Conservation (phyloP, 495 filamentous ascomycete genomes). For the Penicillium samsonianum region DNA sequence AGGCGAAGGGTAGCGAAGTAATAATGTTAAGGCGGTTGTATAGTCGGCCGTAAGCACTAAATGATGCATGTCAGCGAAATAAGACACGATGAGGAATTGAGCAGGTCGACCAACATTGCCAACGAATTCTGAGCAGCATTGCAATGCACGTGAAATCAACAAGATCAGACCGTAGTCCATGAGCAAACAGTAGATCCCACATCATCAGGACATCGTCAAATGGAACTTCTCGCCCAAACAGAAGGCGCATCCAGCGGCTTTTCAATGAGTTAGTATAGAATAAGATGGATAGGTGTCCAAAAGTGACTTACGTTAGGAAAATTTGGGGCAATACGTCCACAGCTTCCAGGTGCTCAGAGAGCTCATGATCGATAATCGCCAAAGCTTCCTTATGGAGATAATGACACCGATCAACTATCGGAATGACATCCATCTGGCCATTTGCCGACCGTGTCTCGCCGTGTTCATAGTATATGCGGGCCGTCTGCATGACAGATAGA, state of each 20-base stretch:
- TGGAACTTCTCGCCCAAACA: constrained; percentile 92
- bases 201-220: constrained; percentile 80
- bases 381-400: constrained; percentile 82
- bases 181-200: constrained; percentile 91
- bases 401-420: constrained; percentile 82
- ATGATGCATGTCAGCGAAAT: constrained; percentile 27
- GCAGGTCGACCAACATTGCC: constrained; percentile 66
- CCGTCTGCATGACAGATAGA: constrained; percentile 79
- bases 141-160: constrained; percentile 88
- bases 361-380: constrained; percentile 72
- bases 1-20: constrained; percentile 76
- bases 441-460: constrained; percentile 43
- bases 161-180: constrained; percentile 78
- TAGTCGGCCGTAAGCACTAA: constrained; percentile 84
- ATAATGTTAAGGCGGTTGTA: constrained; percentile 73
- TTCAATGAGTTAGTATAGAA: constrained; percentile 11
- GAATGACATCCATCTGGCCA: constrained; percentile 57
- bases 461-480: constrained; percentile 83
- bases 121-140: constrained; percentile 91
- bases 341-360: constrained; percentile 77
- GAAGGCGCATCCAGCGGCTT: constrained; percentile 90
- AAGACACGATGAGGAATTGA: not conserved
- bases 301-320: constrained; percentile 73
- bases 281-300: not conserved
- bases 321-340: constrained; percentile 95